Evolutionary conservation across 176 grass and related monocot genomes (phyloP).

Genomic region (Leersia perrieri): DNA sequence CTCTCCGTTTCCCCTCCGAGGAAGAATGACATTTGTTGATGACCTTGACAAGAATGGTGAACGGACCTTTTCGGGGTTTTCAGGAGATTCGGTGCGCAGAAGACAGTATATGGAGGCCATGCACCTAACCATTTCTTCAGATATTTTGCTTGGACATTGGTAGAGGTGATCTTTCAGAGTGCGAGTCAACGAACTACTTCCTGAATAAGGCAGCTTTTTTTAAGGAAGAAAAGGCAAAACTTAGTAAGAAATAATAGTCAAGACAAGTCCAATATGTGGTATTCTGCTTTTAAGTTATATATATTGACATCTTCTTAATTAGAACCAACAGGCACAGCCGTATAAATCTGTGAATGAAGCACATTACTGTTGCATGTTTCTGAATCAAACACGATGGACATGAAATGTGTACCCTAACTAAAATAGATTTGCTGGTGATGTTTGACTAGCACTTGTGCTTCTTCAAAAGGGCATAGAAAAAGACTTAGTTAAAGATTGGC

Average conservation of each 20-base stretch:
- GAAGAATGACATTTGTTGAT: conserved; percentile 64
- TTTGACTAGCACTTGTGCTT: not conserved
- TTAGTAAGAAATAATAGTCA: not conserved
- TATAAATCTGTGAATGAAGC: not conserved
- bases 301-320: not conserved
- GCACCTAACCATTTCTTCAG: conserved; percentile 97
- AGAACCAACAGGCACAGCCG: not conserved
- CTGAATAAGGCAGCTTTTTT: conserved; percentile 66
- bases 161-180: conserved; percentile 93
- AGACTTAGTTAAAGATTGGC: not conserved
- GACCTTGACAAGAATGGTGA: conserved; percentile 80
- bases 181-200: conserved; percentile 55
- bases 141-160: conserved; percentile 96
- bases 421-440: not conserved
- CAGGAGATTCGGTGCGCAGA: conserved; percentile 40
- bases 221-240: conserved; percentile 30
- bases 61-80: conserved; percentile 57
- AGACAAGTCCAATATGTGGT: conserved; percentile 21
- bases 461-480: not conserved
- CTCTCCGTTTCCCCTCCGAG: conserved; percentile 48
- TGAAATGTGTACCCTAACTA: not conserved
- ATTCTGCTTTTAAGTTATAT: conserved; percentile 3
- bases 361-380: conserved; percentile 2
- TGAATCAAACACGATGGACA: not conserved
- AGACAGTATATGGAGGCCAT: conserved; percentile 84